Evolutionary conservation across 805 yeast genomes (phyloP).

Genomic region (Starmera quercuum): DNA sequence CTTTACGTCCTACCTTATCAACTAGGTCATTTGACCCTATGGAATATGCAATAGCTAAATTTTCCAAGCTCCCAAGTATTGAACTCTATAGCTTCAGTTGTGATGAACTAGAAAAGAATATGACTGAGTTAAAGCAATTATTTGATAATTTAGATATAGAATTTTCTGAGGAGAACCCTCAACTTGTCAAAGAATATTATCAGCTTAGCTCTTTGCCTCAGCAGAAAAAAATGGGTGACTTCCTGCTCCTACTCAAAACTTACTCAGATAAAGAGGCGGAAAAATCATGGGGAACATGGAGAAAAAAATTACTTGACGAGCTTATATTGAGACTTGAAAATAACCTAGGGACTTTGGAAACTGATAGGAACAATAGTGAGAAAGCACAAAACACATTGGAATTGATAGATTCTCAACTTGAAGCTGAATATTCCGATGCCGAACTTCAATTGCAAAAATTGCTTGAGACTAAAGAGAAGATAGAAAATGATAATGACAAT

Average conservation of each 20-base stretch:
- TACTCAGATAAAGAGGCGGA: slow-evolving; percentile 19
- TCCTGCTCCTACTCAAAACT: slow-evolving; percentile 17
- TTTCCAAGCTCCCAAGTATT: slow-evolving; percentile 18
- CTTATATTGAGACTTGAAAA: slow-evolving; percentile 10
- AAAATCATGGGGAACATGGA: slow-evolving; percentile 19
- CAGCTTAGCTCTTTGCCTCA: slow-evolving; percentile 9
- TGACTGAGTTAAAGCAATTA: slow-evolving; percentile 14
- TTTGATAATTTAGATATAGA: slow-evolving; percentile 18
- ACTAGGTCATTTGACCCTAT: slow-evolving; percentile 3
- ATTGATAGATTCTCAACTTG: slow-evolving; percentile 2
- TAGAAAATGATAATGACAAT: slow-evolving; percentile 10
- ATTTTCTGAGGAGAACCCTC: slow-evolving; percentile 19
- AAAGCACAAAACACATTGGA: slow-evolving; percentile 2
- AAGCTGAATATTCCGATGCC: neutral
- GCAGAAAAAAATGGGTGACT: slow-evolving; percentile 18
- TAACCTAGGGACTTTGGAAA: slow-evolving; percentile 6
- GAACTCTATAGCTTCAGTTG: slow-evolving; percentile 21
- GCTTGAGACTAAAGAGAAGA: slow-evolving; percentile 6
- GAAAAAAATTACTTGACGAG: slow-evolving; percentile 17
- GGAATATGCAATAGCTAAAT: slow-evolving; percentile 16
- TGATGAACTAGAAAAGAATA: slow-evolving; percentile 18
- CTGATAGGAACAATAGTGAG: slow-evolving; percentile 5
- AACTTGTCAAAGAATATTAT: slow-evolving; percentile 18
- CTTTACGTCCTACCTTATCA: too few relatives aligned
- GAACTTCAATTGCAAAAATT: neutral